Evolutionary conservation across 208 protist genomes (phyloP).

Genomic region (Wallacemonas rigidus): DNA sequence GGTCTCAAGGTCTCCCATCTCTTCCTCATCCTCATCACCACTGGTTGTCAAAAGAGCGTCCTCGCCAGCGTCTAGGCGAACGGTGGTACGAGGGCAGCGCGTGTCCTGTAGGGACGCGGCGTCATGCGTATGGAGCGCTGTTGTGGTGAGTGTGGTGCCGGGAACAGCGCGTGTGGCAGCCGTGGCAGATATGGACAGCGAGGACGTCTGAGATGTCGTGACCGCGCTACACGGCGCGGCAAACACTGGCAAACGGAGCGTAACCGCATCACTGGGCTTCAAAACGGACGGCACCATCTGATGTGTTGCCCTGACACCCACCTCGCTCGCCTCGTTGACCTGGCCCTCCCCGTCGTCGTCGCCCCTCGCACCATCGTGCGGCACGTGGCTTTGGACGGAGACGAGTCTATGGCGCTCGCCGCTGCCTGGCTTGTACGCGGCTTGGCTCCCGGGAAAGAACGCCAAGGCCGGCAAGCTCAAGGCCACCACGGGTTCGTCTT

Average conservation of each 20-base stretch:
- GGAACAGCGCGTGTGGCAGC: neutral
- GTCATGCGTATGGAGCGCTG: neutral
- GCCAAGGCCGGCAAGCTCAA: no score
- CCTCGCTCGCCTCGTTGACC: neutral
- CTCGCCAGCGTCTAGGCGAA: no score
- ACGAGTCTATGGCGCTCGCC: neutral
- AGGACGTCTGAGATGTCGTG: neutral
- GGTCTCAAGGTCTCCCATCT: neutral
- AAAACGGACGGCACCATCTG: neutral
- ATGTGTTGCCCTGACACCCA: neutral
- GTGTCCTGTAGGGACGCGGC: no score
- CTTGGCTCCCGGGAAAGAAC: no score
- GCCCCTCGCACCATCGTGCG: neutral
- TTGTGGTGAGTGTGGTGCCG: neutral
- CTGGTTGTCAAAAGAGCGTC: no score
- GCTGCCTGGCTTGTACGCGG: neutral
- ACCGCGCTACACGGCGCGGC: neutral
- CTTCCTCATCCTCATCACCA: constrained; percentile 11
- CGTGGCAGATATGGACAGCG: neutral
- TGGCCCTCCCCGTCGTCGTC: neutral
- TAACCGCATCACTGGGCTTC: neutral
- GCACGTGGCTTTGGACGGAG: neutral
- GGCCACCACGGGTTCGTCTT: no score
- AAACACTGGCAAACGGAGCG: constrained; percentile 7
- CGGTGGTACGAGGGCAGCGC: no score